These are phyloP conservation scores for Glycine tomentella DNA, from an alignment of 306 rosid species.

Conservation along the genomic window DNA sequence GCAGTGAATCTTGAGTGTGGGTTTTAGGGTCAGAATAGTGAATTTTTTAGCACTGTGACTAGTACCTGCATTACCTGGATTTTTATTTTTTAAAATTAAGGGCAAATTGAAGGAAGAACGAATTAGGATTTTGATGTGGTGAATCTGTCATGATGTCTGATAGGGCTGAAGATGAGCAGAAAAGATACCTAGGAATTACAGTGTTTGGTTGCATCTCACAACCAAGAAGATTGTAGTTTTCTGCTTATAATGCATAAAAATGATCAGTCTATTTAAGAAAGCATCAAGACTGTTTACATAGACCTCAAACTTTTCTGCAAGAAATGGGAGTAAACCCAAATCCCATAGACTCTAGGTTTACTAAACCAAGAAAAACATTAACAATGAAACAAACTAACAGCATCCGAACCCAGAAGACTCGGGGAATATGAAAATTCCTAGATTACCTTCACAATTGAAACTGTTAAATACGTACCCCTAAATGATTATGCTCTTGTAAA, in stretches of 20 bases:
- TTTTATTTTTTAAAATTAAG: too few relatives aligned
- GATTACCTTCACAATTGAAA: background rate
- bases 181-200: constrained; percentile 18
- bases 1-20: too few relatives aligned
- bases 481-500: background rate
- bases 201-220: constrained; percentile 25
- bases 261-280: constrained; percentile 5
- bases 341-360: background rate
- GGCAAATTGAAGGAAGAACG: too few relatives aligned
- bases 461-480: constrained; percentile 13
- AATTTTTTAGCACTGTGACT: too few relatives aligned
- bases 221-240: constrained; percentile 11
- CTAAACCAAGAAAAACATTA: constrained; percentile 9
- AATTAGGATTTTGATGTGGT: too few relatives aligned
- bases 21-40: too few relatives aligned
- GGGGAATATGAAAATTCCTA: constrained; percentile 1
- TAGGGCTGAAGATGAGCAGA: background rate
- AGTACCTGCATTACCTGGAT: too few relatives aligned
- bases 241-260: background rate
- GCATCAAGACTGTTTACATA: background rate
- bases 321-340: constrained; percentile 14
- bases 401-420: background rate
- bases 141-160: too few relatives aligned
- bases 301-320: constrained; percentile 5
- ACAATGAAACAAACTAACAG: constrained; percentile 1